Conservation (phyloP, 2,329 filamentous ascomycete species). For the Microdochium trichocladiopsis region DNA sequence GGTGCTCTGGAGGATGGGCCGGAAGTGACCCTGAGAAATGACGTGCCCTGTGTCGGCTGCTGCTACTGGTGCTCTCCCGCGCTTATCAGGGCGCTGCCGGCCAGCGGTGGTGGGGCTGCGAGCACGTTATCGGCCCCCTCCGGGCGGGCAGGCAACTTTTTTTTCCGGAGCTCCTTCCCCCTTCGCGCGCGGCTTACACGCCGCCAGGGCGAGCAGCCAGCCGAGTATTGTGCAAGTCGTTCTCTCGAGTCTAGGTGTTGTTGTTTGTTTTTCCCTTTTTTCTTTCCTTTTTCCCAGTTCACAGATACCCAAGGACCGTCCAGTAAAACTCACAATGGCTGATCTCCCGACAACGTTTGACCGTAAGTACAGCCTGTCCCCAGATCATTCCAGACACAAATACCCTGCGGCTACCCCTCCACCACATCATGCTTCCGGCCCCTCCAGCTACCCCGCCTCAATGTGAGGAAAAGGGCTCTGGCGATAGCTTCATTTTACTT, state of each 20-base stretch:
- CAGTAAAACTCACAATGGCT: not conserved
- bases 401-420: not conserved
- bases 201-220: not conserved
- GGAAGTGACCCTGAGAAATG: not conserved
- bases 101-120: not conserved
- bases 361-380: not conserved
- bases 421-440: not conserved
- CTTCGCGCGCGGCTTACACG: not conserved
- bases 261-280: not conserved
- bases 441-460: not conserved
- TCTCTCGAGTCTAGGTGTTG: not conserved
- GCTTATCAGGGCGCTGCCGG: not conserved
- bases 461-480: not conserved
- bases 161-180: not conserved
- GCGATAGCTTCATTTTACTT: not conserved
- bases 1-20: not conserved
- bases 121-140: slow-evolving; percentile 1
- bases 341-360: slow-evolving; percentile 1
- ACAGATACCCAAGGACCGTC: not conserved
- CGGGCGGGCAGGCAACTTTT: too few relatives aligned
- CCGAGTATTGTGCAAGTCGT: not conserved
- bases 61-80: too few relatives aligned
- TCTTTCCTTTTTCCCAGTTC: not conserved
- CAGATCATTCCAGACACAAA: not conserved
- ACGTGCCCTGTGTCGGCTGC: too few relatives aligned